Conservation (phyloP, 345 rosid genomes). For the Erucastrum elatum region DNA sequence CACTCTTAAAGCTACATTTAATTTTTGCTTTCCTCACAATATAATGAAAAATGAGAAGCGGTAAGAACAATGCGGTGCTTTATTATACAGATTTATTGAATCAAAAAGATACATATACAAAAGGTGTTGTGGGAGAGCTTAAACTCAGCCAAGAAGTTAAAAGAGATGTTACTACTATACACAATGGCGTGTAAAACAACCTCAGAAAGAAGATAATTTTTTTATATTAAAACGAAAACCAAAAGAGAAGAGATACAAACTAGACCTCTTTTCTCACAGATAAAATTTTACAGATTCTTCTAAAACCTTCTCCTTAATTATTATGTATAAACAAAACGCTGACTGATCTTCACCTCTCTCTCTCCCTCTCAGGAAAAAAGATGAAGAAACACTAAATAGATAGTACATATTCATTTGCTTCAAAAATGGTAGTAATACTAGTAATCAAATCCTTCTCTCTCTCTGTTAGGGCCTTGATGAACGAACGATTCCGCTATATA, state of each 20-base stretch:
- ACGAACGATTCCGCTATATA: slow-evolving; percentile 48
- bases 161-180: neutral
- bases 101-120: neutral
- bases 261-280: neutral
- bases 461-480: slow-evolving; percentile 25
- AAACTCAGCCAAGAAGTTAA: neutral
- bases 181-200: neutral
- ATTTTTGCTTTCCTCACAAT: neutral
- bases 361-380: slow-evolving; percentile 20
- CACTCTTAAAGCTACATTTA: neutral
- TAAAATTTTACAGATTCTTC: slow-evolving; percentile 31
- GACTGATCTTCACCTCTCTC: slow-evolving; percentile 9
- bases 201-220: neutral
- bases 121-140: neutral
- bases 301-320: slow-evolving; percentile 12
- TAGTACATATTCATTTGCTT: slow-evolving; percentile 25
- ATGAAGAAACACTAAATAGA: slow-evolving; percentile 6
- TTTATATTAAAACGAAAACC: slow-evolving; percentile 26
- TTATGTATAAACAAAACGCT: slow-evolving; percentile 1
- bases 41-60: neutral
- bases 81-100: neutral
- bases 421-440: slow-evolving; percentile 34
- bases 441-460: slow-evolving; percentile 35
- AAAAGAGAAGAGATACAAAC: slow-evolving; percentile 18
- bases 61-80: neutral